A percentile compares a stretch with the other conserved stretches of the same genome.
These are phyloP conservation scores for Phoma herbarum DNA, from an alignment of 2,329 filamentous ascomycete genomes.

Conservation along the genomic window DNA sequence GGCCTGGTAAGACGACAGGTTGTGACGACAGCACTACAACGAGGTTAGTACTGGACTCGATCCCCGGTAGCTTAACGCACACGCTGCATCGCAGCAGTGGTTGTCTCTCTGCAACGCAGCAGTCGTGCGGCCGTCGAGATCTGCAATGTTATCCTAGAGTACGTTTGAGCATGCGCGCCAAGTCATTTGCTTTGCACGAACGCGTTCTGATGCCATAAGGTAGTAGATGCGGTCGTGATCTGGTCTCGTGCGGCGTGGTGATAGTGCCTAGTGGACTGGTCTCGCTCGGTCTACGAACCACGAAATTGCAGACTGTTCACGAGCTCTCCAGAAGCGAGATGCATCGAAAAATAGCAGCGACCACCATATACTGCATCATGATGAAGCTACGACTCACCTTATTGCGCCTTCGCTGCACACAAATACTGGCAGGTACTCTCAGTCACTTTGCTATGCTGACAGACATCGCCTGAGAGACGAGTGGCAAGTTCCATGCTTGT, in stretches of 20 bases:
- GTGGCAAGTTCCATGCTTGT: not conserved
- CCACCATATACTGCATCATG: conserved; percentile 5
- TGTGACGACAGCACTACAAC: not conserved
- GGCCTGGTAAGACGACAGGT: conserved; percentile 10
- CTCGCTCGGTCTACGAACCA: too few species aligned
- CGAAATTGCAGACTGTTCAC: too few species aligned
- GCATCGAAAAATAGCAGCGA: conserved; percentile 9
- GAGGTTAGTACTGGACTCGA: conserved; percentile 2
- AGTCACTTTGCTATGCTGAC: conserved; percentile 8
- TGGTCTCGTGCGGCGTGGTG: not conserved
- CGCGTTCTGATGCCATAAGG: conserved; percentile 6
- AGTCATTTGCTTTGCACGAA: conserved; percentile 2
- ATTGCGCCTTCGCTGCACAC: conserved; percentile 21
- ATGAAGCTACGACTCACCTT: conserved; percentile 5
- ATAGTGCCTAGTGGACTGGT: too few species aligned
- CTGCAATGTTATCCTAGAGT: not conserved
- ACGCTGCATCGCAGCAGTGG: not conserved
- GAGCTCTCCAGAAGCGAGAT: too few species aligned
- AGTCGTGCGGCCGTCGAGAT: not conserved
- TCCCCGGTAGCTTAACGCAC: conserved; percentile 5
- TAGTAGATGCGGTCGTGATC: not conserved
- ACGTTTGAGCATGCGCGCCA: conserved; percentile 1
- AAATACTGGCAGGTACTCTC: conserved; percentile 1
- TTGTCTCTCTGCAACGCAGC: not conserved
- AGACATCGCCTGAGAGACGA: not conserved